A percentile compares a stretch with the other conserved stretches of the same genome.
Conservation (phyloP, 2,329 filamentous ascomycete genomes). For the Sclerotinia trifoliorum region DNA sequence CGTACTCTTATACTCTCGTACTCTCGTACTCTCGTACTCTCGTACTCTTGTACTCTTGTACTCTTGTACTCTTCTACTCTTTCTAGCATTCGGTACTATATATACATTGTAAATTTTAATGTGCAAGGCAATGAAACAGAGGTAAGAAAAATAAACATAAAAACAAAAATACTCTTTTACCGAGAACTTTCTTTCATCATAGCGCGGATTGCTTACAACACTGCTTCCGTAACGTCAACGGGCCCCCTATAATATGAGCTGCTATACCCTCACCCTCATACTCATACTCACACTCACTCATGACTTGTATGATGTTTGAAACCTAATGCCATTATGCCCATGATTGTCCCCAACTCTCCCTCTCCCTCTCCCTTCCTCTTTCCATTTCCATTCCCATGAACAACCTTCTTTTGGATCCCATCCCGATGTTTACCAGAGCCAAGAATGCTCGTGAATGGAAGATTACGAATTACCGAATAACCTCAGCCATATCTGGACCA, state of each 20-base stretch:
- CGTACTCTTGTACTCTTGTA: too few relatives aligned
- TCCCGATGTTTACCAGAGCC: neutral
- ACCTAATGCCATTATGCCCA: neutral
- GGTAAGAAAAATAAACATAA: neutral
- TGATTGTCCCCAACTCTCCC: neutral
- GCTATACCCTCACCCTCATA: neutral
- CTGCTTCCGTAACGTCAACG: neutral
- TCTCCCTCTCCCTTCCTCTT: neutral
- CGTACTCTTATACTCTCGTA: too few relatives aligned
- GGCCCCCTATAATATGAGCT: neutral
- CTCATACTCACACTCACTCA: neutral
- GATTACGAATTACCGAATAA: neutral
- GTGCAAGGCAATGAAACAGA: neutral
- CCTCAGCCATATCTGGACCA: neutral
- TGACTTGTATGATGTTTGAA: neutral
- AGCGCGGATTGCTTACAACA: neutral
- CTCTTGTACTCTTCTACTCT: too few relatives aligned
- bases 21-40: too few relatives aligned
- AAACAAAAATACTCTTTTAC: neutral
- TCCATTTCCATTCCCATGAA: neutral
- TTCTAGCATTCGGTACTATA: neutral
- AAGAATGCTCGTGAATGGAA: neutral
- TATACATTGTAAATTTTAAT: neutral
- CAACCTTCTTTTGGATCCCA: neutral
- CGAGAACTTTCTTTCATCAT: constrained; percentile 12